phyloP scores from a whole-genome alignment of 2,329 filamentous ascomycete genomes.

The Sordariomycetes sp. region DNA sequence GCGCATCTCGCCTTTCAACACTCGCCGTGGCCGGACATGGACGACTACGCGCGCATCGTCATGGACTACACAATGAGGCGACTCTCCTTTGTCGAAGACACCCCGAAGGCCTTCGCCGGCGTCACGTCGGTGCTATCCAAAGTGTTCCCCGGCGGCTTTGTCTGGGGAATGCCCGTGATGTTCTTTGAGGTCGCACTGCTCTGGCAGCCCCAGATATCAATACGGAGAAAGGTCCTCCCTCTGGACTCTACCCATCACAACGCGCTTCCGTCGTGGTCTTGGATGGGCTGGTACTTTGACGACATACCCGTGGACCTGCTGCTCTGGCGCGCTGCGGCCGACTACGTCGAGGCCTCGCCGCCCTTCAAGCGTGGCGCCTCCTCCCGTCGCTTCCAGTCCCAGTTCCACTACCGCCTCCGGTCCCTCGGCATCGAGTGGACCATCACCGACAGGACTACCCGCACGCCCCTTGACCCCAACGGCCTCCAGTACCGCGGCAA shows the following conservation, averaged over 20 bases:
- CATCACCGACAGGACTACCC: conserved; percentile 25
- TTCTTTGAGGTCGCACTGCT: conserved; percentile 32
- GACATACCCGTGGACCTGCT: conserved; percentile 28
- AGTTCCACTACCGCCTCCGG: conserved; percentile 26
- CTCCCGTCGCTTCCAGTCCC: conserved; percentile 22
- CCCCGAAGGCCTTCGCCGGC: conserved; percentile 28
- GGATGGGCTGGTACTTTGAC: conserved; percentile 38
- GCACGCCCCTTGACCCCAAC: conserved; percentile 21
- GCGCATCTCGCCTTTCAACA: conserved; percentile 27
- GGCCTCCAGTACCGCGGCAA: conserved; percentile 28
- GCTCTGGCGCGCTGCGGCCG: conserved; percentile 30
- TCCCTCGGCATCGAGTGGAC: conserved; percentile 23
- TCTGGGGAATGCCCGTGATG: conserved; percentile 34
- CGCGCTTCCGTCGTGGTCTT: conserved; percentile 31
- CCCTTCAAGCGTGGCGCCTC: conserved; percentile 18
- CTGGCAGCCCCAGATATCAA: conserved; percentile 31
- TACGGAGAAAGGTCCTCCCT: conserved; percentile 17
- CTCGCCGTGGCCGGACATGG: conserved; percentile 31
- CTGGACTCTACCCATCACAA: conserved; percentile 1
- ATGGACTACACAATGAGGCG: conserved; percentile 30
- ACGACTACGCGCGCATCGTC: conserved; percentile 31
- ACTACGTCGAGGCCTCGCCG: conserved; percentile 28
- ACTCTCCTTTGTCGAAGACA: conserved; percentile 28
- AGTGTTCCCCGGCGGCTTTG: conserved; percentile 29
- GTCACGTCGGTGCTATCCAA: conserved; percentile 29